A percentile compares a stretch with the other conserved stretches of the same genome.
These are phyloP conservation scores for Akanthomyces lecanii DNA, from an alignment of 2,329 filamentous ascomycete genomes.

Conservation along the genomic window DNA sequence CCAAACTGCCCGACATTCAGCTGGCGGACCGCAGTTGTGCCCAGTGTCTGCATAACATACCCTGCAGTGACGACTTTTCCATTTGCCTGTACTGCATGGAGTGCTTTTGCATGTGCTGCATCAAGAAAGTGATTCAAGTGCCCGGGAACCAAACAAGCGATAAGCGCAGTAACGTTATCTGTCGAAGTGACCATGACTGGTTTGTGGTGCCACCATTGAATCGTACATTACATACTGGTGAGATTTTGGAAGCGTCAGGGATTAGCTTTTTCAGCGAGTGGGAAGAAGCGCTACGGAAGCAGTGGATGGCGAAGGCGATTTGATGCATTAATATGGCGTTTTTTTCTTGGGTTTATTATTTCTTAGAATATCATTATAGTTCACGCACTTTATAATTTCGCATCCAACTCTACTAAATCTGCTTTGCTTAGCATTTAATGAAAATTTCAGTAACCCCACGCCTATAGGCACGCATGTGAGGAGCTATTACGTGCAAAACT, in stretches of 20 bases:
- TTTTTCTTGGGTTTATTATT: background rate
- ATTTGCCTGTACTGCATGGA: constrained; percentile 39
- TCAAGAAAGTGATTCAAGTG: constrained; percentile 28
- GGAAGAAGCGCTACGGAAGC: constrained; percentile 31
- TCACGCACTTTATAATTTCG: no score
- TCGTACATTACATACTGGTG: constrained; percentile 33
- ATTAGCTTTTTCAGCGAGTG: constrained; percentile 34
- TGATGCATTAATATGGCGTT: background rate
- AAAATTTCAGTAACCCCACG: no score
- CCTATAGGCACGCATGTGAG: no score
- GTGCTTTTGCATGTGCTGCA: constrained; percentile 34
- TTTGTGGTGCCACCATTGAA: constrained; percentile 34
- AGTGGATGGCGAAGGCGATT: constrained; percentile 24
- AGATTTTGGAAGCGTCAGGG: constrained; percentile 34
- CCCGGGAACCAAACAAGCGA: constrained; percentile 30
- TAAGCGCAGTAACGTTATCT: constrained; percentile 28
- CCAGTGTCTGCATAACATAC: constrained; percentile 35
- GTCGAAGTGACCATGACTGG: constrained; percentile 37
- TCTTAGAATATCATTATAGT: background rate
- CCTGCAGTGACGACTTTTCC: constrained; percentile 28
- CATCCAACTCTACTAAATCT: no score
- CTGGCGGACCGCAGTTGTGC: constrained; percentile 33
- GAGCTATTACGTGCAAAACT: no score
- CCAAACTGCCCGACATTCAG: constrained; percentile 35
- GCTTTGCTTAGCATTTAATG: no score